Evolutionary conservation across 768 basidiomycete species (phyloP), one percentile per base, ranked within the genome.

Genomic region (Lentinula aciculospora): DNA sequence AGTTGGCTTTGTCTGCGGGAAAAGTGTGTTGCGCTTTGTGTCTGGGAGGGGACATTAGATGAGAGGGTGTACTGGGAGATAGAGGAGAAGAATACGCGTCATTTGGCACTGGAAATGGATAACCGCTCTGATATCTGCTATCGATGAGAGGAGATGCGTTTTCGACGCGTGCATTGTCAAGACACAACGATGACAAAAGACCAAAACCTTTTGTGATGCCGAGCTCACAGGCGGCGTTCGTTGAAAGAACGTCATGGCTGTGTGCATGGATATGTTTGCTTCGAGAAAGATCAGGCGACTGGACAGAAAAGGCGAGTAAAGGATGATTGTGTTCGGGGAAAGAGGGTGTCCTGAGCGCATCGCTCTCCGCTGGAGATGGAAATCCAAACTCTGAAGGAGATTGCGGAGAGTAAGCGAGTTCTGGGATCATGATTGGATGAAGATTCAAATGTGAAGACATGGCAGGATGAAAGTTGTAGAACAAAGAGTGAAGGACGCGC

Each of bases 311-410:
- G 64, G 62, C 64, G 42, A 62, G 60, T 59, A 67, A 63, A 59
- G 66, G 62, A 40, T 67, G 62, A 45, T 67, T 63, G 61, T 66
- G 62, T 53, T 70, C 67, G 58, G 69, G 67, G 19, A 72, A 67
- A 58, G 70, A 69, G 31, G 76, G 76, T 36, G 75, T 77, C 60
- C 73, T 69, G 54, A 77, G 66, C 56, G 69, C 65, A 67, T 77
- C 72, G 64, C 73, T 75, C 65, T 76, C 75, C 56, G 73, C 70
- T 7, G 72, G 70, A 42, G 70, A 72, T n/a, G 68, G 64, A 63
- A 69, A 72, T 39, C 64, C 65, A 56, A 63, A 64, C 36, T 59
- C 63, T 25, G 64, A 64, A 37, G 73, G 72, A 39, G 73, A 74
- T 58, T 69, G 66, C 62, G 66, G 66, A 28, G 67, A 67, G 59